phyloP scores from a whole-genome alignment of 2,329 filamentous ascomycete genomes.

The Colletotrichum sp. region DNA sequence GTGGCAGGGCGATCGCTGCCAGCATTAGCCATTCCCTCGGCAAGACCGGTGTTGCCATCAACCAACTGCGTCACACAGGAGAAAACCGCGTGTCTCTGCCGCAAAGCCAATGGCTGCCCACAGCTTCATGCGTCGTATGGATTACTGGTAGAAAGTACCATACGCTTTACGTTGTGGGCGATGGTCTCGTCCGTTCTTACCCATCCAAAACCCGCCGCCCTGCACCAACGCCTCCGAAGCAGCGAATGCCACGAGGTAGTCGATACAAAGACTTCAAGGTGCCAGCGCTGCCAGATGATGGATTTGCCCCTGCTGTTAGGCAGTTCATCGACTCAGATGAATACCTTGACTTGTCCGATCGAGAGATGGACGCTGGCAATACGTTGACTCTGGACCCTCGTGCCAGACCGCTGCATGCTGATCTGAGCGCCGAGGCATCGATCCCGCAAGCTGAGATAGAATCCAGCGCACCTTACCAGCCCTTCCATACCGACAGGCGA shows the following conservation, averaged over 20 bases:
- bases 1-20: conserved; percentile 73
- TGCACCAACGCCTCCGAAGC: conserved; percentile 57
- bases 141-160: conserved; percentile 66
- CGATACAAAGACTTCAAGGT: conserved; percentile 73
- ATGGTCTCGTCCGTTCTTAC: conserved; percentile 71
- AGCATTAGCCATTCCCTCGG: conserved; percentile 77
- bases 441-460: conserved; percentile 88
- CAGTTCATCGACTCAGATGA: conserved; percentile 63
- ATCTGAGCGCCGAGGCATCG: conserved; percentile 62
- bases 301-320: conserved; percentile 61
- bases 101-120: conserved; percentile 55
- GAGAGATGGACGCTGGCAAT: conserved; percentile 59
- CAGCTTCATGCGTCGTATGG: conserved; percentile 68
- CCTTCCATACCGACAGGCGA: conserved; percentile 90
- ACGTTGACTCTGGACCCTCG: conserved; percentile 55
- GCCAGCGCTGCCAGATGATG: conserved; percentile 64
- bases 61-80: conserved; percentile 73
- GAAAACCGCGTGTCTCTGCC: conserved; percentile 78
- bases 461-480: conserved; percentile 93
- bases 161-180: conserved; percentile 68
- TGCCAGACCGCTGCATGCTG: conserved; percentile 40
- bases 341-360: conserved; percentile 57
- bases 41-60: conserved; percentile 73
- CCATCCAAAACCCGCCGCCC: conserved; percentile 61
- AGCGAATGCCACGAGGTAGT: conserved; percentile 57